Evolutionary conservation across 2,329 filamentous ascomycete genomes (phyloP), one percentile per base, ranked within the genome.

Genomic region (Tolypocladium guangdongense): DNA sequence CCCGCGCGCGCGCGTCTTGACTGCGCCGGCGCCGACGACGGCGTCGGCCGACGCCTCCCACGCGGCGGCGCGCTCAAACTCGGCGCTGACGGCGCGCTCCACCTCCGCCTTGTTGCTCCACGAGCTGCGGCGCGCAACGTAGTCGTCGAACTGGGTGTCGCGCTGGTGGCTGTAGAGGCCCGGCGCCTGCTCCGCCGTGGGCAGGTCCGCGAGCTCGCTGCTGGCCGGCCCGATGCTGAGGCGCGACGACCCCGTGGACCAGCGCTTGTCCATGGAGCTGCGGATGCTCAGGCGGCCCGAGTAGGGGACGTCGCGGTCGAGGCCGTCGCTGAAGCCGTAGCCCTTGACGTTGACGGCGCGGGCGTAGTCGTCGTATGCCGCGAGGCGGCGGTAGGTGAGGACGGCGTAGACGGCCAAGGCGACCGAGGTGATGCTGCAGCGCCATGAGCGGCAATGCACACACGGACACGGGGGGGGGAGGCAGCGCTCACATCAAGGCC

Each of bases 301-400:
- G 53, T 64, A 64, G 43, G 61, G 60, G 20, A 50, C 60, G 39
- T 65, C 61, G n/a, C 59, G 58, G 27, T 68, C 60, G 20, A 64
- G 27, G 33, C 58, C 61, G 55, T 71, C 67, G 57, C 62, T 66
- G 65, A 72, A 78, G 43, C 76, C 75, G 59, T 71, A 78, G 18
- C 68, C 64, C 58, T 78, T 78, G 55, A 74, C 67, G 63, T 79
- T 77, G 55, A 70, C 66, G 10, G 77, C 72, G 39, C 76, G 69
- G 55, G 73, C 66, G 57, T 80, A 77, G 58, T 78, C 73, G 59
- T 81, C 75, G 60, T 77, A 76, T 33, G 68, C 62, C 22, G 73
- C 64, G 14, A 79, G 65, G 18, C 75, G 73, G 50, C 73, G 74
- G 64, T 78, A 79, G 32, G 68, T 71, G 49, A 68, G 59, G 51